Conservation (phyloP, 257 asterid species). For the Handroanthus guayacan region DNA sequence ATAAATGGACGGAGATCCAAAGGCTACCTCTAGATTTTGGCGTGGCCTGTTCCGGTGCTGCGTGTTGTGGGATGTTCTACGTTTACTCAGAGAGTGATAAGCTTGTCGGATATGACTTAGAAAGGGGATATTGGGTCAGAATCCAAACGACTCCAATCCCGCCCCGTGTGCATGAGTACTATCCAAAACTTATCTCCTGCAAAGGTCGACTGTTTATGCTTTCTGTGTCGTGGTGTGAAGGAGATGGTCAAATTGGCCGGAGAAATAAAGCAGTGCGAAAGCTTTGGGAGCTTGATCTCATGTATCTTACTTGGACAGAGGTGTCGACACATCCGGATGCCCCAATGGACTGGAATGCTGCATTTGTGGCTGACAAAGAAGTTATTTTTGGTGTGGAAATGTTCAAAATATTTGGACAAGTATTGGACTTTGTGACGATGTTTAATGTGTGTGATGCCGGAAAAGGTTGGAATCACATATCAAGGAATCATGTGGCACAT, state of each 20-base stretch:
- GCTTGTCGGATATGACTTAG: constrained; percentile 78
- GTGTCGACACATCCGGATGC: constrained; percentile 88
- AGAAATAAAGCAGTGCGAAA: constrained; percentile 95
- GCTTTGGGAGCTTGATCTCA: constrained; percentile 87
- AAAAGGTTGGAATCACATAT: constrained; percentile 74
- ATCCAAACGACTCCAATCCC: constrained; percentile 67
- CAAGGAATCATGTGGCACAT: constrained; percentile 74
- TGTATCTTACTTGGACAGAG: constrained; percentile 64
- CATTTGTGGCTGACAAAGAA: constrained; percentile 71
- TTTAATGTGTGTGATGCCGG: constrained; percentile 48
- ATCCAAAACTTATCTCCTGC: constrained; percentile 78
- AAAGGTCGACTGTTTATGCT: constrained; percentile 74
- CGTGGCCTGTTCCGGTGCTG: constrained; percentile 79
- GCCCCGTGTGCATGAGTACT: constrained; percentile 87
- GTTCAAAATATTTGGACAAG: constrained; percentile 98
- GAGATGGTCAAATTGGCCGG: constrained; percentile 92
- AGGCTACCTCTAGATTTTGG: constrained; percentile 86
- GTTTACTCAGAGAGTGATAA: constrained; percentile 88
- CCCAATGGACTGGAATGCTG: constrained; percentile 99
- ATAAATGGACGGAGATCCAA: constrained; percentile 92
- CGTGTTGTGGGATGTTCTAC: constrained; percentile 67
- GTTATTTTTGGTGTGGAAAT: constrained; percentile 86
- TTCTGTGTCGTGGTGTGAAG: constrained; percentile 97
- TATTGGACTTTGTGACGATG: constrained; percentile 84
- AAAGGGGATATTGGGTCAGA: constrained; percentile 85